Conservation (phyloP, 768 basidiomycete genomes). For the Gelatoporia subvermispora region DNA sequence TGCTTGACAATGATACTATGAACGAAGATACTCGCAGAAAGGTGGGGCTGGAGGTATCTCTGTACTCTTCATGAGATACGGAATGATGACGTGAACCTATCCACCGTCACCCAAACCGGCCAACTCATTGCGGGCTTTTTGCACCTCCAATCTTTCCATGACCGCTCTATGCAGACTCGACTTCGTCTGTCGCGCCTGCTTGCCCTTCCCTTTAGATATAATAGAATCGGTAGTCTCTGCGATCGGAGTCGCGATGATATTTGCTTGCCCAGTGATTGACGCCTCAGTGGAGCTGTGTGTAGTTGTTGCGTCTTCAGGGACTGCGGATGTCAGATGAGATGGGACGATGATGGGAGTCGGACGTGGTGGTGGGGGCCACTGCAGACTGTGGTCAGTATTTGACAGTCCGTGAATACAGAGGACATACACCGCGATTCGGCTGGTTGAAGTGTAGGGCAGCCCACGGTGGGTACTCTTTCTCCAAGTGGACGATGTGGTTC, state of each 20-base stretch:
- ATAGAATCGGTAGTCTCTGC: conserved; percentile 6
- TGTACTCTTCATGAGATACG: no score
- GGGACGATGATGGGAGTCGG: conserved; percentile 77
- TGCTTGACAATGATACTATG: no score
- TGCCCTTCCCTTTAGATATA: conserved; percentile 19
- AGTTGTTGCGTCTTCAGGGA: background rate
- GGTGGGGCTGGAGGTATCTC: no score
- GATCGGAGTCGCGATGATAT: background rate
- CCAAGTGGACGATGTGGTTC: conserved; percentile 70
- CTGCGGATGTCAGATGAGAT: conserved; percentile 44
- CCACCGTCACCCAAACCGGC: conserved; percentile 7
- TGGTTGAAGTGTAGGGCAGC: conserved; percentile 87
- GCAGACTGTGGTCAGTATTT: background rate
- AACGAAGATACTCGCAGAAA: no score
- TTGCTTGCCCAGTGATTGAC: background rate
- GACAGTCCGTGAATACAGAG: background rate
- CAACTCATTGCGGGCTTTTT: conserved; percentile 60
- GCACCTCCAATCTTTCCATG: conserved; percentile 69
- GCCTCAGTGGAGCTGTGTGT: conserved; percentile 1
- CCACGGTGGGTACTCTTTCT: conserved; percentile 85
- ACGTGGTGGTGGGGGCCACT: conserved; percentile 86
- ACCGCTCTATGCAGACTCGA: conserved; percentile 73
- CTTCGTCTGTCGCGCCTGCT: conserved; percentile 30
- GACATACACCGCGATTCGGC: conserved; percentile 70
- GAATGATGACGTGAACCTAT: background rate